Conservation (phyloP, 306 rosid genomes). For the Castanospermum australe region DNA sequence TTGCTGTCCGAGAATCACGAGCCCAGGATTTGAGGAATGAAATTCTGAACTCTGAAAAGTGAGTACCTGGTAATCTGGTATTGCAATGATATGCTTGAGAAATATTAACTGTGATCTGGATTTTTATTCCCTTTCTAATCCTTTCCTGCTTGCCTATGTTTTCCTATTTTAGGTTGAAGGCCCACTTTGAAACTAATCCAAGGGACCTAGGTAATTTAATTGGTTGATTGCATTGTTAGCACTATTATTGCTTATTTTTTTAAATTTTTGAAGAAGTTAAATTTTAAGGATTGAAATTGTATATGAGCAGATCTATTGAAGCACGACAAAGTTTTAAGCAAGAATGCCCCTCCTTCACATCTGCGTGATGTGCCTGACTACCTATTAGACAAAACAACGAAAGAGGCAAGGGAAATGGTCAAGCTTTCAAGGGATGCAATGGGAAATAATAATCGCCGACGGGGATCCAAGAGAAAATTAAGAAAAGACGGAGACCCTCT, state of each 20-base stretch:
- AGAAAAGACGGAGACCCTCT: conserved; percentile 63
- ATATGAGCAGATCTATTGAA: conserved; percentile 76
- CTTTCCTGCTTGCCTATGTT: conserved; percentile 12
- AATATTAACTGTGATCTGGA: not conserved
- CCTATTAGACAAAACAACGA: conserved; percentile 68
- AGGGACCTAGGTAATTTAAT: conserved; percentile 64
- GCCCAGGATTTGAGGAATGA: conserved; percentile 94
- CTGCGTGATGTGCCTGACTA: conserved; percentile 84
- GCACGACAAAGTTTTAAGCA: conserved; percentile 92
- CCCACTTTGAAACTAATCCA: conserved; percentile 75
- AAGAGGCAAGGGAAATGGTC: conserved; percentile 77
- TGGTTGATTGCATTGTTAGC: conserved; percentile 21
- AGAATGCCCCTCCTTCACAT: conserved; percentile 81
- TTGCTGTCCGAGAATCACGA: conserved; percentile 83
- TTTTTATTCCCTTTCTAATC: conserved; percentile 23
- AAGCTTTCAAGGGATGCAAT: conserved; percentile 76
- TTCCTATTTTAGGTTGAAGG: conserved; percentile 61
- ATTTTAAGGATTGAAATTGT: conserved; percentile 15
- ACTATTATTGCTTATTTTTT: not conserved
- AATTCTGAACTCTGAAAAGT: conserved; percentile 92
- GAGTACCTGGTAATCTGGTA: conserved; percentile 33
- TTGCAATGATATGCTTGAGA: not conserved
- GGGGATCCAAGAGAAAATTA: conserved; percentile 46
- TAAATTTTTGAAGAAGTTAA: not conserved
- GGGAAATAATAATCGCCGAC: conserved; percentile 50